A percentile compares a stretch with the other conserved stretches of the same genome.
These are phyloP conservation scores for Centrapalus pauciflorus DNA, from an alignment of 129 eudicot species.

Conservation along the genomic window DNA sequence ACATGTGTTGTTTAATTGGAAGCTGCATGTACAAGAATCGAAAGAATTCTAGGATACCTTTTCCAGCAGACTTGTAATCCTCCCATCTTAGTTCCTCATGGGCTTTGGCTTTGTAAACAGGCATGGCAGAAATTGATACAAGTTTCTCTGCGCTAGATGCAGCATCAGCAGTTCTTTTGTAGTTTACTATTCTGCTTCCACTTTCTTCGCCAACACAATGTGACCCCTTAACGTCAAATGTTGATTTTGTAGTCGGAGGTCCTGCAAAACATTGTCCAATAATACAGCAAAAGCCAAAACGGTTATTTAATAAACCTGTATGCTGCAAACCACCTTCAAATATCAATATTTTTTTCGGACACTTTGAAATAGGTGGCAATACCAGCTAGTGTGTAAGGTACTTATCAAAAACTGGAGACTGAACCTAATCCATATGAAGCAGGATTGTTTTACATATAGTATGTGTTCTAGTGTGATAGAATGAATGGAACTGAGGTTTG, in stretches of 20 bases:
- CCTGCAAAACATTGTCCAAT: constrained; percentile 24
- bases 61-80: constrained; percentile 32
- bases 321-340: neutral
- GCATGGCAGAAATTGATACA: constrained; percentile 50
- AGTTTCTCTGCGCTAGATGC: constrained; percentile 10
- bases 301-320: neutral
- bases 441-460: too few species aligned
- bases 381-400: neutral
- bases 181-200: constrained; percentile 9
- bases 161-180: constrained; percentile 18
- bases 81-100: constrained; percentile 61
- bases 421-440: too few species aligned
- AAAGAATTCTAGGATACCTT: constrained; percentile 25
- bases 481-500: too few species aligned
- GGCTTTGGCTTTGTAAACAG: constrained; percentile 31
- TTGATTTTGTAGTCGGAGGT: constrained; percentile 2
- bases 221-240: neutral
- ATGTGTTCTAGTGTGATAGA: too few species aligned
- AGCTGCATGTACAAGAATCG: neutral
- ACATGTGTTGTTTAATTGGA: neutral
- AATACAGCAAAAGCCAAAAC: neutral
- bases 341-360: neutral
- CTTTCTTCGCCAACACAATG: neutral
- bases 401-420: too few species aligned
- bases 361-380: neutral